Base-by-base conservation (phyloP, 805 yeast species). In the Teunomyces atbi region DNA sequence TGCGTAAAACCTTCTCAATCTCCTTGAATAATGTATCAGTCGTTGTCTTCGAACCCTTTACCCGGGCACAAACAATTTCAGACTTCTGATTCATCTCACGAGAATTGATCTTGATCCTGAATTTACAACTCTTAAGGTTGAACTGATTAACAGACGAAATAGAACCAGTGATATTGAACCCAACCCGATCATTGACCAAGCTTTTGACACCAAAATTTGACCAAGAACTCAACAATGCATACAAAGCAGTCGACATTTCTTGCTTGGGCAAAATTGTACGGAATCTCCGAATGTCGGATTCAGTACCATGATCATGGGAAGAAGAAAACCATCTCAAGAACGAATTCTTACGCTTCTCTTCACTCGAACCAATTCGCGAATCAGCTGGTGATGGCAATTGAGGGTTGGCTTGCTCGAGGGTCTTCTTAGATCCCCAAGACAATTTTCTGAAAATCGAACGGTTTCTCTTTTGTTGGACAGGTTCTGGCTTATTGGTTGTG, bases 171-270 rank as follows among this genome's bases (percentile, higher is more conserved):
- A 86, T 71, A 27, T 69, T 71, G 55, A 68, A 61, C 5, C 68
- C 61, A 3, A 68, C 62, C 16, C 71, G 68, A 53, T 76, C 76
- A 39, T 77, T 64, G 32, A 64, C 68, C 48, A 86, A 71, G 49
- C 80, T 75, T 53, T 77, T 79, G 55, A 86, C 65, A 6, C 94
- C 92, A 56, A 84, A 84, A 49, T 77, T 80, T 11, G 80, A 76
- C 94, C 94, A 86, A 13, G 84, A 81, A 38, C 64, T 70, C 52
- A 86, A 67, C 45, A 86, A 73, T 37, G 86, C 79, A 59, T 70
- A 76, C 54, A 86, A 66, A 2, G 89, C 89, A 37, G 80, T 79
- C 49, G 78, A 76, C 74, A 85, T 74, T 59, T 85, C 89, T 21
- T 69, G 76, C 47, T 69, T 68, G 8, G 77, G 69, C 42, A 79